Conservation (phyloP, 2,329 filamentous ascomycete species). For the Kalaharituber pfeilii region DNA sequence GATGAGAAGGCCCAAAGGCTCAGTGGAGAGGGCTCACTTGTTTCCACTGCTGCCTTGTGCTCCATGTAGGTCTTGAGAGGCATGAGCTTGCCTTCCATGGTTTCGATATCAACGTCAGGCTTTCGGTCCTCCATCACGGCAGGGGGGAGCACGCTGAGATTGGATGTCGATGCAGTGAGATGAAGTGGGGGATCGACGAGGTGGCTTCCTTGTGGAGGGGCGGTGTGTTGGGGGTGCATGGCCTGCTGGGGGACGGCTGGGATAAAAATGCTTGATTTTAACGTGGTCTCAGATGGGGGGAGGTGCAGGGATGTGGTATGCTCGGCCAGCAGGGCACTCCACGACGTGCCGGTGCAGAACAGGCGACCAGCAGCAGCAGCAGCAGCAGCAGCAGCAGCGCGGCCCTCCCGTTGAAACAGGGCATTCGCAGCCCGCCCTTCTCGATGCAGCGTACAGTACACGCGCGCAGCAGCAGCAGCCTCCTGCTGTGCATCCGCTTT, state of each 20-base stretch:
- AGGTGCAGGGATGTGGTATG: neutral
- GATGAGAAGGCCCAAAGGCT: neutral
- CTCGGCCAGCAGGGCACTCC: neutral
- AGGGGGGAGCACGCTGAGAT: too few species aligned
- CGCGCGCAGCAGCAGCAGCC: too few species aligned
- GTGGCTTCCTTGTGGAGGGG: neutral
- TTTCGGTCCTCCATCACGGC: neutral
- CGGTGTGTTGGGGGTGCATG: neutral
- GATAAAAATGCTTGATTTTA: neutral
- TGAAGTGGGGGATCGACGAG: neutral
- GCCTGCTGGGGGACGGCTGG: neutral
- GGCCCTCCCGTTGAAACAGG: neutral
- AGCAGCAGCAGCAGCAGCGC: too few species aligned
- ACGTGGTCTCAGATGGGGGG: neutral
- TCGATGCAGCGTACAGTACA: neutral
- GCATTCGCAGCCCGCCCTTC: neutral
- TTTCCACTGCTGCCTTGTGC: slow-evolving; percentile 30
- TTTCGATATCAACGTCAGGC: neutral
- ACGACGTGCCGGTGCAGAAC: neutral
- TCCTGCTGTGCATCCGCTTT: too few species aligned
- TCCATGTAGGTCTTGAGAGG: slow-evolving; percentile 49
- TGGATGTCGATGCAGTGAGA: neutral
- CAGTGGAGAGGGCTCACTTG: slow-evolving; percentile 6
- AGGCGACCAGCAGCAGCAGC: too few species aligned
- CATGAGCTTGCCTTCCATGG: slow-evolving; percentile 29